A percentile compares a stretch with the other conserved stretches of the same genome.
Conservation (phyloP, 768 basidiomycete genomes). For the Pisolithus albus region DNA sequence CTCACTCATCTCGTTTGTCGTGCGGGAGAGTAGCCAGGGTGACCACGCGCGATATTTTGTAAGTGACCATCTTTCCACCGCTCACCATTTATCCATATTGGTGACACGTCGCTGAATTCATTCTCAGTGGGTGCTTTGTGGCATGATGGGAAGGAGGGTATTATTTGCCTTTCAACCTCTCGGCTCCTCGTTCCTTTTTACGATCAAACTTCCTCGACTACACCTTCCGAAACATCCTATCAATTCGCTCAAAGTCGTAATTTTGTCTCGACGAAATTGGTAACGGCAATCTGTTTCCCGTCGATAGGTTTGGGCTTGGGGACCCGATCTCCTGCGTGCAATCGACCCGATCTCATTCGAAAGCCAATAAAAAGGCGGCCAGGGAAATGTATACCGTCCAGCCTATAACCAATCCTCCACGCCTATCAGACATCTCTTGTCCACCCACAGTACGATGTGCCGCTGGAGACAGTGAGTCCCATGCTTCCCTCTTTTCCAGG, state of each 20-base stretch:
- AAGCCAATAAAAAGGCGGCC: slow-evolving; percentile 22
- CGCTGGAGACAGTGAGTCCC: slow-evolving; percentile 45
- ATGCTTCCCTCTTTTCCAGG: background rate
- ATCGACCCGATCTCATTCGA: slow-evolving; percentile 22
- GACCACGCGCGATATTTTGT: background rate
- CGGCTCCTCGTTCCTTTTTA: slow-evolving; percentile 18
- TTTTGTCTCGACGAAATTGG: slow-evolving; percentile 18
- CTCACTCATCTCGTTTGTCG: background rate
- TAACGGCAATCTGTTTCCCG: slow-evolving; percentile 22
- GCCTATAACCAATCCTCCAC: slow-evolving; percentile 1
- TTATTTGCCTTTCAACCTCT: slow-evolving; percentile 11
- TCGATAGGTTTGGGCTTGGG: slow-evolving; percentile 1
- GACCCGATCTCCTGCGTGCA: slow-evolving; percentile 7
- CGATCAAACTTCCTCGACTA: slow-evolving; percentile 33
- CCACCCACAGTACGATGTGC: slow-evolving; percentile 36
- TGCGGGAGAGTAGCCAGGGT: background rate
- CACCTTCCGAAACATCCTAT: slow-evolving; percentile 30
- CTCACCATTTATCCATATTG: slow-evolving; percentile 26
- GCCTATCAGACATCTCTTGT: background rate
- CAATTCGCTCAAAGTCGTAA: slow-evolving; percentile 28
- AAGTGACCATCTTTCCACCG: slow-evolving; percentile 12
- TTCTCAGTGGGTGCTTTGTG: background rate
- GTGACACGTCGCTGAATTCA: slow-evolving; percentile 12
- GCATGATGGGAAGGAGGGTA: background rate
- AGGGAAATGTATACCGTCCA: slow-evolving; percentile 7